Conservation (phyloP, 1,139 yeast genomes). For the Scheffersomyces insectosa region DNA sequence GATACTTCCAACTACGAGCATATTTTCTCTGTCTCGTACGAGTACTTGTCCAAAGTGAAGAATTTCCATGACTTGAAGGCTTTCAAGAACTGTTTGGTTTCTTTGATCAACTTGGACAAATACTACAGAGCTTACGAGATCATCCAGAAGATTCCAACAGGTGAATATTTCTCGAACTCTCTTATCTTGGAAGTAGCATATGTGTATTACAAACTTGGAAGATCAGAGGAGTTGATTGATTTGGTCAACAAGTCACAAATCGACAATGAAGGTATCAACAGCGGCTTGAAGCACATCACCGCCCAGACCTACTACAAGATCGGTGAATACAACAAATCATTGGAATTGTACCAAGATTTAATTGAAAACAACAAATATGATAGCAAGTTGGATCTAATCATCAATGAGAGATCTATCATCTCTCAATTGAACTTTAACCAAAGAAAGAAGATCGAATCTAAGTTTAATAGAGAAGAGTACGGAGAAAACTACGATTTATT, state of each 20-base stretch:
- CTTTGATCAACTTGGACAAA: constrained; percentile 72
- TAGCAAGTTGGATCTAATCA: constrained; percentile 55
- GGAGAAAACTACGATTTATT: constrained; percentile 34
- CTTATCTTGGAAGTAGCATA: constrained; percentile 65
- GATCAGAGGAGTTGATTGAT: constrained; percentile 39
- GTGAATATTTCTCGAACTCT: constrained; percentile 27
- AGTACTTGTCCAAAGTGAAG: constrained; percentile 42
- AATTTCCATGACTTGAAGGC: constrained; percentile 51
- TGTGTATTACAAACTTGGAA: constrained; percentile 66
- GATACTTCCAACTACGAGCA: constrained; percentile 36
- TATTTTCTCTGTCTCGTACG: constrained; percentile 44
- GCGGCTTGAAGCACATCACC: constrained; percentile 67
- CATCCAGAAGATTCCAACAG: constrained; percentile 41
- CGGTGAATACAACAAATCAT: constrained; percentile 60
- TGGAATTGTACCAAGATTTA: constrained; percentile 54
- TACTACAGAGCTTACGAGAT: constrained; percentile 58
- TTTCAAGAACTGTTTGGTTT: constrained; percentile 61
- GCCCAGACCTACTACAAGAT: constrained; percentile 79
- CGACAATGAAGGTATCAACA: constrained; percentile 17
- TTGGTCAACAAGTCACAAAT: constrained; percentile 30
- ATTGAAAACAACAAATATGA: constrained; percentile 36
- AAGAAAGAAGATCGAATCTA: constrained; percentile 8
- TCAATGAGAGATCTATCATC: constrained; percentile 68
- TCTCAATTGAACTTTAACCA: constrained; percentile 46
- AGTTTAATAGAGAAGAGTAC: constrained; percentile 11